Percentiles rank a stretch among this genome's conserved stretches.
Evolutionary conservation across 106 monocot genomes (phyloP).

Genomic region (Dactylorhiza incarnata): DNA sequence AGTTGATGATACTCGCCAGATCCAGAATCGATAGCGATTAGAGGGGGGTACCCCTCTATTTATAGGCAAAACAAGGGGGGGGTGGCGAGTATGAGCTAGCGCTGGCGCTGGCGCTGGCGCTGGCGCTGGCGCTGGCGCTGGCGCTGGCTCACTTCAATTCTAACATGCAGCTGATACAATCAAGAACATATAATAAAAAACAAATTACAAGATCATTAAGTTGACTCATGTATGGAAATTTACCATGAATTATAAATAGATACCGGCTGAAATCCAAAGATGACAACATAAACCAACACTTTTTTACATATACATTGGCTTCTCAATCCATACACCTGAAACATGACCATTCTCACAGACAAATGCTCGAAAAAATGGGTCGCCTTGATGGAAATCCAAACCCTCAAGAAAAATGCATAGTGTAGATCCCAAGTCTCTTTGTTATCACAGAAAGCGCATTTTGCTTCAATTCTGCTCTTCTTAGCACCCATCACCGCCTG

Average conservation of each 20-base stretch:
- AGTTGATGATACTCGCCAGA: too few species aligned
- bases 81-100: too few species aligned
- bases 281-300: neutral
- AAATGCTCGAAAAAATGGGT: constrained; percentile 3
- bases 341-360: constrained; percentile 13
- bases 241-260: neutral
- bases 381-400: constrained; percentile 10
- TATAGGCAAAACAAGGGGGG: too few species aligned
- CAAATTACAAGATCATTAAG: too few species aligned
- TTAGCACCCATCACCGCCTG: constrained; percentile 1
- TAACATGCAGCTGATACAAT: neutral
- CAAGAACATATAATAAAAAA: neutral
- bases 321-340: constrained; percentile 9
- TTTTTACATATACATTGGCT: constrained; percentile 5
- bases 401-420: constrained; percentile 8
- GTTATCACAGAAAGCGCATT: constrained; percentile 2
- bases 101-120: too few species aligned
- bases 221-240: neutral
- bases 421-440: constrained; percentile 13
- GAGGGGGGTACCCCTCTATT: too few species aligned
- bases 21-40: too few species aligned
- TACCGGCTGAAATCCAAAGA: neutral
- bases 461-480: constrained; percentile 4
- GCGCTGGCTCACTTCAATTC: too few species aligned
- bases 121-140: too few species aligned